Percentiles rank a stretch among this genome's conserved stretches.
Evolutionary conservation across 2,329 filamentous ascomycete genomes (phyloP).

Genomic region (Polytolypa hystricis): DNA sequence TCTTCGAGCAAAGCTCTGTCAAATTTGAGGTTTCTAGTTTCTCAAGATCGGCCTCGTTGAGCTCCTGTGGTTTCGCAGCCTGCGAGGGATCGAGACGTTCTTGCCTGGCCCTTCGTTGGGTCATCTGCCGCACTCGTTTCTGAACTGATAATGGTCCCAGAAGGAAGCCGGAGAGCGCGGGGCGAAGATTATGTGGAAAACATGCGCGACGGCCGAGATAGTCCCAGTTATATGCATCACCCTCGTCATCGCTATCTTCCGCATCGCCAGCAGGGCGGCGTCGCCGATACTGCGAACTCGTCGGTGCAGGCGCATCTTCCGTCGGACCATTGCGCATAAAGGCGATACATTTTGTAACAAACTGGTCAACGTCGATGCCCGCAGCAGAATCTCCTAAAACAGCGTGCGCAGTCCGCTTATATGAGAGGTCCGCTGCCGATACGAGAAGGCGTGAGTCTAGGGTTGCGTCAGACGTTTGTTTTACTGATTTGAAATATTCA

Average conservation of each 20-base stretch:
- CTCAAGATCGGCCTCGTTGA: slow-evolving; percentile 62
- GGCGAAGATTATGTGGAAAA: slow-evolving; percentile 60
- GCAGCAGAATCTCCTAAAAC: slow-evolving; percentile 60
- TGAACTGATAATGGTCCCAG: slow-evolving; percentile 82
- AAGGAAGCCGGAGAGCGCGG: slow-evolving; percentile 70
- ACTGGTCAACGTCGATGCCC: slow-evolving; percentile 80
- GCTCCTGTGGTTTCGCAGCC: slow-evolving; percentile 62
- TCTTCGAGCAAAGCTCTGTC: slow-evolving; percentile 65
- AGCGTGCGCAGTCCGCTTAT: slow-evolving; percentile 64
- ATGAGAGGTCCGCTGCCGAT: slow-evolving; percentile 65
- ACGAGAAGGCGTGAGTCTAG: slow-evolving; percentile 83
- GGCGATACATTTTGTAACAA: slow-evolving; percentile 76
- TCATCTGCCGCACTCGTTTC: slow-evolving; percentile 63
- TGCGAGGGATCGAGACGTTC: slow-evolving; percentile 57
- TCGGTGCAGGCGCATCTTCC: slow-evolving; percentile 39
- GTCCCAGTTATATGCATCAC: slow-evolving; percentile 75
- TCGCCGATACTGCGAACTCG: slow-evolving; percentile 28
- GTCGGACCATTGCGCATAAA: slow-evolving; percentile 67
- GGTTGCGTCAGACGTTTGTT: slow-evolving; percentile 81
- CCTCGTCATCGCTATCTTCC: slow-evolving; percentile 54
- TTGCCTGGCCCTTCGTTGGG: slow-evolving; percentile 60
- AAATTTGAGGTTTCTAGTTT: slow-evolving; percentile 69
- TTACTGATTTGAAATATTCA: slow-evolving; percentile 54
- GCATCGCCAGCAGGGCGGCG: slow-evolving; percentile 48
- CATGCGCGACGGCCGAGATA: slow-evolving; percentile 69